These are phyloP conservation scores for Skeletonema tropicum DNA, from an alignment of 108 stramenopile species.

Conservation along the genomic window DNA sequence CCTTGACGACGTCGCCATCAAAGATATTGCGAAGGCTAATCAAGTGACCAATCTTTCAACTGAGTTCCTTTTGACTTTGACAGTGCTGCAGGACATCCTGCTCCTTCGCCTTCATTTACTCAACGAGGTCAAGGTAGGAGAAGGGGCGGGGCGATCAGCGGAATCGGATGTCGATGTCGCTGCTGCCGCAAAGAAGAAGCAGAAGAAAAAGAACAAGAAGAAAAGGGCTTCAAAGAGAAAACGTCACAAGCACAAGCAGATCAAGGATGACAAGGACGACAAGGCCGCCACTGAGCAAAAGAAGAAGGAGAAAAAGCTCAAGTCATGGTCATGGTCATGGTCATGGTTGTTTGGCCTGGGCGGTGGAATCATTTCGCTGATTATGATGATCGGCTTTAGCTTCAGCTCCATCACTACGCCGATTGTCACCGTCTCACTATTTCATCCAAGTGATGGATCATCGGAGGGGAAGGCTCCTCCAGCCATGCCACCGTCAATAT, in stretches of 20 bases:
- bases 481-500: neutral
- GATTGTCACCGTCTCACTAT: neutral
- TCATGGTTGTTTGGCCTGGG: neutral
- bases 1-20: too few species aligned
- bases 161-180: neutral
- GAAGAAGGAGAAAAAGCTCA: neutral
- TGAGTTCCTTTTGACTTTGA: too few species aligned
- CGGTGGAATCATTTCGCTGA: neutral
- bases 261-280: too few species aligned
- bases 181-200: neutral
- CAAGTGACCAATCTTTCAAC: too few species aligned
- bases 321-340: neutral
- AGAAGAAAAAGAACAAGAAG: neutral
- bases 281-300: neutral
- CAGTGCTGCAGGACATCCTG: neutral
- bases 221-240: neutral
- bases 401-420: neutral
- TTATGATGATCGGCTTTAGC: neutral
- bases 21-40: too few species aligned
- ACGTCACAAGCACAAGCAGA: neutral
- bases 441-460: neutral
- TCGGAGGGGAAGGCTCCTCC: neutral
- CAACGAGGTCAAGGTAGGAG: too few species aligned
- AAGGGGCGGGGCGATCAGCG: neutral
- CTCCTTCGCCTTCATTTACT: neutral